These are phyloP conservation scores for Dactylellina haptotyla DNA, from an alignment of 2,329 filamentous ascomycete genomes.

Conservation along the genomic window DNA sequence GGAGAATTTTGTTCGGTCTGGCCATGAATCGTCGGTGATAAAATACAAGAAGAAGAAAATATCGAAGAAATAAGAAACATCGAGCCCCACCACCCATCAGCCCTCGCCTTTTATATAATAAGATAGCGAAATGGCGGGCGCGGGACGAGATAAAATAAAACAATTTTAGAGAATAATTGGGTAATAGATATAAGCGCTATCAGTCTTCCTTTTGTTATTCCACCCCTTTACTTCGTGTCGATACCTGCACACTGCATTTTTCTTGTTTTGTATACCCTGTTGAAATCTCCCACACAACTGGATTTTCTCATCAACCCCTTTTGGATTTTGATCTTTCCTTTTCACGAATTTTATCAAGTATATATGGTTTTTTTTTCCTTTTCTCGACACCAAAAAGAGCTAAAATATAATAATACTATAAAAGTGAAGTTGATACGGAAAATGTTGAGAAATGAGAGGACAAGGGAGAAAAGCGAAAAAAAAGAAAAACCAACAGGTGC, in stretches of 20 bases:
- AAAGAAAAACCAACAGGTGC: conserved; percentile 12
- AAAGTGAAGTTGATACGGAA: conserved; percentile 3
- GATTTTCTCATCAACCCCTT: too few species aligned
- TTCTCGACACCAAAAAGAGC: conserved; percentile 8
- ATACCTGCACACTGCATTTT: too few species aligned
- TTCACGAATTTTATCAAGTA: neutral
- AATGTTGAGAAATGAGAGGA: neutral
- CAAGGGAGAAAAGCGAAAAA: conserved; percentile 11
- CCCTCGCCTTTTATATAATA: neutral
- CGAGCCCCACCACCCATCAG: neutral
- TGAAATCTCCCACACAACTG: too few species aligned
- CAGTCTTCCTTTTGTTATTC: conserved; percentile 9
- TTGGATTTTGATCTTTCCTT: neutral
- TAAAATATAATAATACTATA: conserved; percentile 37
- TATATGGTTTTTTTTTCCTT: conserved; percentile 31
- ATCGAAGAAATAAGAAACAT: conserved; percentile 1
- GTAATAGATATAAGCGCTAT: conserved; percentile 21
- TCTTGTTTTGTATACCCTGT: too few species aligned
- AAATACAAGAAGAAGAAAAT: conserved; percentile 8
- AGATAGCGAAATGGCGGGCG: conserved; percentile 11
- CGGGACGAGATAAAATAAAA: conserved; percentile 20
- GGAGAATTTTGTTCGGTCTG: too few species aligned
- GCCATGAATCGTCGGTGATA: too few species aligned
- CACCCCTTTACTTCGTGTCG: neutral
- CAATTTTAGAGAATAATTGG: conserved; percentile 27